These are phyloP conservation scores for Yamadazyma spencermartinsiae DNA, from an alignment of 1,139 yeast genomes.

Conservation along the genomic window DNA sequence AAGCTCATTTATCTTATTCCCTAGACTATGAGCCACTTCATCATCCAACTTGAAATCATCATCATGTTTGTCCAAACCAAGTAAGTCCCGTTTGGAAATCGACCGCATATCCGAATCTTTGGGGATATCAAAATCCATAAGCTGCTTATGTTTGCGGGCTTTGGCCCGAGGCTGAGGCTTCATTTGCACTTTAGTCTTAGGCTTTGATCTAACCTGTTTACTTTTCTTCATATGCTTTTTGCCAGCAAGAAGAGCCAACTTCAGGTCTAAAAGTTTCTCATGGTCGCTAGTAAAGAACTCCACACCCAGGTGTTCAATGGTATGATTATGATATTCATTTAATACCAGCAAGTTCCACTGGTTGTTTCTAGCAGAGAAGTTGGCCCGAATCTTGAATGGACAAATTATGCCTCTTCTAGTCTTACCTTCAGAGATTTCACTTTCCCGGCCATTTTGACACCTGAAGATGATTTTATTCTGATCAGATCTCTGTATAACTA, in stretches of 20 bases:
- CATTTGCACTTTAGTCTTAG: too few species aligned
- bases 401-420: conserved; percentile 41
- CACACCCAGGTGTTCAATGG: background rate
- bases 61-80: conserved; percentile 5
- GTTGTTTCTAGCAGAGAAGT: conserved; percentile 54
- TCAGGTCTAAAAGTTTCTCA: too few species aligned
- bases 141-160: background rate
- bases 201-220: too few species aligned
- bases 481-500: conserved; percentile 73
- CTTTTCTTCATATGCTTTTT: too few species aligned
- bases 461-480: conserved; percentile 66
- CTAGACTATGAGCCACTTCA: conserved; percentile 10
- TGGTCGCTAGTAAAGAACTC: too few species aligned
- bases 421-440: conserved; percentile 17
- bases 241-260: too few species aligned
- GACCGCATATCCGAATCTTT: conserved; percentile 2
- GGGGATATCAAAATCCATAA: conserved; percentile 1
- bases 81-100: conserved; percentile 4
- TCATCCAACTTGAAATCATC: conserved; percentile 11
- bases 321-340: conserved; percentile 52
- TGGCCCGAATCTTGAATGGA: conserved; percentile 71
- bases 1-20: conserved; percentile 11
- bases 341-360: conserved; percentile 64
- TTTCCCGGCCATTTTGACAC: conserved; percentile 45
- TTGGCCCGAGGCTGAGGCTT: background rate